Base-by-base conservation (phyloP, 495 filamentous ascomycete genomes). In the Terfezia boudieri region DNA sequence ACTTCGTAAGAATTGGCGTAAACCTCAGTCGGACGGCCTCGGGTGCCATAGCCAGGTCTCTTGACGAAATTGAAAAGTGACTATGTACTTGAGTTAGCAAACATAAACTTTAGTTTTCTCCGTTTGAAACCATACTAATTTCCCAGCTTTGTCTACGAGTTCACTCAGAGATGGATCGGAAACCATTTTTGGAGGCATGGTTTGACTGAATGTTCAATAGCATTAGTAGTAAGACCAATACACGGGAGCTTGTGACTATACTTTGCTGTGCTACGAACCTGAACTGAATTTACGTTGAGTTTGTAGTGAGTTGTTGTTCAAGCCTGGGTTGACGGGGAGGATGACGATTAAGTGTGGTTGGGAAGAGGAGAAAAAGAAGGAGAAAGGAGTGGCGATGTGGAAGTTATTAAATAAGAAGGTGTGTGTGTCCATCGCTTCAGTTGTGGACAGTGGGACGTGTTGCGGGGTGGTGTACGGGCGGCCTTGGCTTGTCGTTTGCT, bases 1-100 rank as follows among this genome's bases (percentile, higher is more conserved):
- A 94, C 76, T 0, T 73, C 71, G 67, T 77, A 94, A 8, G 84
- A 76, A 66, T 98, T 98, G 52, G 92, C 66, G 0, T 67, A 61
- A 8, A 95, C 61, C 8, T 69, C 68, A 16, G 81, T 70, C 0
- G 70, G 62, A 37, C 71, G 75, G 12, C 83, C 88, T 11, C 67
- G 65, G 0, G 66, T 69, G 57, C 77, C 81, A 66, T 75, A 80
- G 2, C 61, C 71, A 7, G 71, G 71, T 22, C 78, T 75, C 36
- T 56, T 60, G 9, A 57, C 56, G 22, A 63, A 54, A 16, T 38
- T 37, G 60, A 60, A 53, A 17, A 43, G 1, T 32, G 26, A 1
- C 26, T 32, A 7, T 32, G 11, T 53, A 26, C 26, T 53, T 2
- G 12, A 69, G 62, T 46, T 59, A 61, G 20, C 66, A 55, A 6